Evolutionary conservation across 129 eudicot genomes (phyloP), one percentile per base, ranked within the genome.

Genomic region (Calendula officinalis): DNA sequence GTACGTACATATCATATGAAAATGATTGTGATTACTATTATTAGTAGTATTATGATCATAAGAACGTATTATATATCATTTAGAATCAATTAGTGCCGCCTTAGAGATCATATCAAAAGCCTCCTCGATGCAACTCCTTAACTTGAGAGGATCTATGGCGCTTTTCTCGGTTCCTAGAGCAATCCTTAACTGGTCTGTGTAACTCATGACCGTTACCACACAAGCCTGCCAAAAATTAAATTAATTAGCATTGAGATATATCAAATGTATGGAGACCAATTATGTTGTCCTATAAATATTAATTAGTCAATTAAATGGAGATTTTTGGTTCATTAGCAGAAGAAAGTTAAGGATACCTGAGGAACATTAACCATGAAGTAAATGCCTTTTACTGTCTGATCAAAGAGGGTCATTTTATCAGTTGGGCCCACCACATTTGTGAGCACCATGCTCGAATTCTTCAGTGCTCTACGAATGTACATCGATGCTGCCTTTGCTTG

Each of bases 291-390:
- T n/a, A n/a, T n/a, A n/a, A n/a, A n/a, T n/a, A n/a, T n/a, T n/a
- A 34, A 6, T 4, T 15, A 8, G 38, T 32, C 5, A 33, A 9
- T 32, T 5, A 33, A 9, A 4, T 0, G 3, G 8, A 42, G 3
- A 44, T 37, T 14, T 22, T 22, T 22, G 30, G n/a, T 22, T 22
- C 0, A n/a, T 4, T 15, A 36, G 5, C 3, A 6, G 5, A 13
- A 5, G 2, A 2, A 22, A 8, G 5, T 27, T 14, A 55, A 15
- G 10, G 8, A 9, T 68, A 82, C 86, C 80, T 77, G 80, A 9
- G 86, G 86, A 66, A 64, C 77, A 36, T 79, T 79, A 12, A 74
- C 66, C 80, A 72, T 68, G 66, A 58, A 62, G 66, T 82, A 82
- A 38, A 82, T 22, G 37, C 86, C 86, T 52, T 64, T 52, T n/a